phyloP scores from a whole-genome alignment of 1,139 yeast species.

The Taphrina confusa region DNA sequence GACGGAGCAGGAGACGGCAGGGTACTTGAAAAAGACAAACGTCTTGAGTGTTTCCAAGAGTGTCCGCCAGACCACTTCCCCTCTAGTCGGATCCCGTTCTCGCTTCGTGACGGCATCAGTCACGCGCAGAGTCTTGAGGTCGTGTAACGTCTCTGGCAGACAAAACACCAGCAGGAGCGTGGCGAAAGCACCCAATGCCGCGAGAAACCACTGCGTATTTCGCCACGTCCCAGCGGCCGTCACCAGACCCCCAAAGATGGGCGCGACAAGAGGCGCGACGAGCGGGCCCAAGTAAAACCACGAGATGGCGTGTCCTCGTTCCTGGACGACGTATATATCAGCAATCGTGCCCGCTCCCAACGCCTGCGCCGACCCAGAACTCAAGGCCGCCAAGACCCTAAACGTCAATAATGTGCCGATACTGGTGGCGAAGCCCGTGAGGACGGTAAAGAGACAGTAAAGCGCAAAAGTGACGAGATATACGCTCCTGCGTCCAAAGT shows the following conservation, averaged over 20 bases:
- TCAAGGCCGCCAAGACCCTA: slow-evolving; percentile 73
- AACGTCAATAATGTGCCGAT: slow-evolving; percentile 67
- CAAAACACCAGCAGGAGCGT: slow-evolving; percentile 55
- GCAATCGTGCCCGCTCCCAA: slow-evolving; percentile 89
- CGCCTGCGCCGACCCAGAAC: slow-evolving; percentile 82
- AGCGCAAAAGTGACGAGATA: slow-evolving; percentile 67
- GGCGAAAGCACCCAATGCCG: slow-evolving; percentile 63
- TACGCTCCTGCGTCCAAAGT: slow-evolving; percentile 66
- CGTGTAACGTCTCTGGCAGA: slow-evolving; percentile 70
- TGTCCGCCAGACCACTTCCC: slow-evolving; percentile 42
- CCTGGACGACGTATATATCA: slow-evolving; percentile 66
- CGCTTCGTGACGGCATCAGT: slow-evolving; percentile 43
- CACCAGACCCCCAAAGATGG: slow-evolving; percentile 77
- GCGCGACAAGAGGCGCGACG: slow-evolving; percentile 77
- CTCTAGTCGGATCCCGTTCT: slow-evolving; percentile 49
- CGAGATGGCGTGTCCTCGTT: slow-evolving; percentile 81
- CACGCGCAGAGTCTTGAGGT: slow-evolving; percentile 15
- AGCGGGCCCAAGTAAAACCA: slow-evolving; percentile 78
- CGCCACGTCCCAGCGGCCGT: slow-evolving; percentile 80
- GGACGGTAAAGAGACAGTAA: slow-evolving; percentile 67
- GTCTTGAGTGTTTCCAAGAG: slow-evolving; percentile 35
- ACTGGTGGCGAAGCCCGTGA: slow-evolving; percentile 65
- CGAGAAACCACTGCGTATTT: slow-evolving; percentile 84
- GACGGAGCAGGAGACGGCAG: slow-evolving; percentile 71
- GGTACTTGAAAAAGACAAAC: slow-evolving; percentile 56